Evolutionary conservation across 441 rosid genomes (phyloP).

Genomic region (Codiaeum variegatum): DNA sequence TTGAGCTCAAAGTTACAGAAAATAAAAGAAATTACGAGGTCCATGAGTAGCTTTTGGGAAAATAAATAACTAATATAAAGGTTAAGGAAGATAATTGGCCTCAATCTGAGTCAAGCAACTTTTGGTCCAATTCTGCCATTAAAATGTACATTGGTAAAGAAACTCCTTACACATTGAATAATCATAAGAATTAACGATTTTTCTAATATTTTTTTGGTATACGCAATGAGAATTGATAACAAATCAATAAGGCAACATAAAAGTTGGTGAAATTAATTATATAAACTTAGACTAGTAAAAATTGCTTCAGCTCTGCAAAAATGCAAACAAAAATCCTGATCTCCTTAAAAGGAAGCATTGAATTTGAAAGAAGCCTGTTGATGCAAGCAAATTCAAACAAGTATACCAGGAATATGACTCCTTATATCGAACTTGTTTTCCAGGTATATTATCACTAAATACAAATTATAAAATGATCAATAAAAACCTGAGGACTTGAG

Average conservation of each 20-base stretch:
- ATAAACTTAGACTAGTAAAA: not conserved
- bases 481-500: too few species aligned
- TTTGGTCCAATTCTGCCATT: not conserved
- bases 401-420: not conserved
- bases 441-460: not conserved
- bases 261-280: not conserved
- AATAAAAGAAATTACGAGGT: not conserved
- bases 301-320: not conserved
- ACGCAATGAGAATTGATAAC: not conserved
- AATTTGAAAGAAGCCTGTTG: not conserved
- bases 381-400: not conserved
- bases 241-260: not conserved
- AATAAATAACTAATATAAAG: not conserved
- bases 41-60: not conserved
- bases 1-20: not conserved
- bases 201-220: not conserved
- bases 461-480: not conserved
- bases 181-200: not conserved
- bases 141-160: not conserved
- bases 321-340: not conserved
- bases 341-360: not conserved
- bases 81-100: not conserved
- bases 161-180: not conserved
- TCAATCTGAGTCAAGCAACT: not conserved
- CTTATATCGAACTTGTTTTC: not conserved